phyloP scores from a whole-genome alignment of 495 filamentous ascomycete species.

The Xylaria grammica region DNA sequence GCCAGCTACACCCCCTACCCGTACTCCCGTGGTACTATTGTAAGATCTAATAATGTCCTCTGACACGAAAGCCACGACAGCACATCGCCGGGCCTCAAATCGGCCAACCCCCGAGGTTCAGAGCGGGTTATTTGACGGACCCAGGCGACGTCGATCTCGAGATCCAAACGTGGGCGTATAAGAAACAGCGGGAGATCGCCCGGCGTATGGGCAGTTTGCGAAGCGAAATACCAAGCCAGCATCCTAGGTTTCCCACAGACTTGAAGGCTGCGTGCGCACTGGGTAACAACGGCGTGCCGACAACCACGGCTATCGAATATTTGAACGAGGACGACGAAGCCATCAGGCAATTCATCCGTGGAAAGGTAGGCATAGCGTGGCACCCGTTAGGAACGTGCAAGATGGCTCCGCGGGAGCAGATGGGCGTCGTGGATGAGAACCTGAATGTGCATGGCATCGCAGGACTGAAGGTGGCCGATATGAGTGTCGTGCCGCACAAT shows the following conservation, averaged over 20 bases:
- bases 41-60: too few species aligned
- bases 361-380: slow-evolving; percentile 50
- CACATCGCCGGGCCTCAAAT: slow-evolving; percentile 36
- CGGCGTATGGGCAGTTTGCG: slow-evolving; percentile 54
- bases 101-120: slow-evolving; percentile 29
- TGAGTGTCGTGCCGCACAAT: slow-evolving; percentile 57
- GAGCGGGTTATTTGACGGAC: slow-evolving; percentile 39
- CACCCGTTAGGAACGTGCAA: slow-evolving; percentile 38
- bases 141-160: slow-evolving; percentile 42
- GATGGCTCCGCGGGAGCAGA: background rate
- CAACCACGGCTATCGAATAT: slow-evolving; percentile 41
- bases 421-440: slow-evolving; percentile 3
- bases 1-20: slow-evolving; percentile 45
- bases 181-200: slow-evolving; percentile 55
- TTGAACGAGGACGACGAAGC: slow-evolving; percentile 53
- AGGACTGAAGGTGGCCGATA: slow-evolving; percentile 50
- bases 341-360: slow-evolving; percentile 46
- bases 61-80: too few species aligned
- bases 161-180: slow-evolving; percentile 54
- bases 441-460: slow-evolving; percentile 51
- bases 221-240: slow-evolving; percentile 53
- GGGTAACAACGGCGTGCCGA: background rate
- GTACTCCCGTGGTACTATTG: slow-evolving; percentile 47
- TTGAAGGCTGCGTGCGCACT: background rate
- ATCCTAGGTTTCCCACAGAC: slow-evolving; percentile 39